Conservation (phyloP, 768 basidiomycete species). For the Termitomyces titanicus region DNA sequence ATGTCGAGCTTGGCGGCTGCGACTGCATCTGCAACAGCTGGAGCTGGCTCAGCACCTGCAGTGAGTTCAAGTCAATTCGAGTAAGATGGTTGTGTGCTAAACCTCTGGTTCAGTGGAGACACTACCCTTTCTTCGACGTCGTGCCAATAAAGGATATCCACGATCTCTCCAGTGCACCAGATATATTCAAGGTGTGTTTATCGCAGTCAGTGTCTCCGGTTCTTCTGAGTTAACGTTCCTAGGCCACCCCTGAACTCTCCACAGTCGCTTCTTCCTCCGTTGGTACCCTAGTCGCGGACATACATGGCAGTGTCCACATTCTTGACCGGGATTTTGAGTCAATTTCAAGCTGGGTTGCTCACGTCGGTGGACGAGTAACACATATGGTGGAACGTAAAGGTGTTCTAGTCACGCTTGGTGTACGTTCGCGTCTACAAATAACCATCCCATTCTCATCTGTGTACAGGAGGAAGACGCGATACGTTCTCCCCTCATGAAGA, state of each 20-base stretch:
- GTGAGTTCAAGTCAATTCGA: conserved; percentile 20
- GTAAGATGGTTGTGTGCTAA: neutral
- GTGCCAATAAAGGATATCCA: conserved; percentile 75
- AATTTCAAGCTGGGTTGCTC: conserved; percentile 72
- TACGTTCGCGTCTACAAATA: conserved; percentile 34
- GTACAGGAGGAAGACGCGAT: conserved; percentile 71
- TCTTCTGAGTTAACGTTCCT: neutral
- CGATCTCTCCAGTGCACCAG: conserved; percentile 70
- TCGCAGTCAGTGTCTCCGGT: neutral
- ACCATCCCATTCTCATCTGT: conserved; percentile 5
- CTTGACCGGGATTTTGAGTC: conserved; percentile 74
- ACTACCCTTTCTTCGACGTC: conserved; percentile 88
- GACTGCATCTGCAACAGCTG: conserved; percentile 22
- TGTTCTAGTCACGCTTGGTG: conserved; percentile 85
- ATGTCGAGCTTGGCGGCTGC: conserved; percentile 23
- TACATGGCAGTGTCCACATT: conserved; percentile 79
- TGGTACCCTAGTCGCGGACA: conserved; percentile 78
- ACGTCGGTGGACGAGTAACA: conserved; percentile 75
- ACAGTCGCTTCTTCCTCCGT: conserved; percentile 57
- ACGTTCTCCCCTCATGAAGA: conserved; percentile 69
- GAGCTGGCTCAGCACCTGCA: conserved; percentile 26
- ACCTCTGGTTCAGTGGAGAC: conserved; percentile 59
- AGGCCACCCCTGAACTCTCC: conserved; percentile 74
- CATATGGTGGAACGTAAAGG: conserved; percentile 84
- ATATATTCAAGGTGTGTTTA: conserved; percentile 65